Evolutionary conservation across 1,139 yeast genomes (phyloP).

Genomic region (Chernovozyma sophiae-reginae): DNA sequence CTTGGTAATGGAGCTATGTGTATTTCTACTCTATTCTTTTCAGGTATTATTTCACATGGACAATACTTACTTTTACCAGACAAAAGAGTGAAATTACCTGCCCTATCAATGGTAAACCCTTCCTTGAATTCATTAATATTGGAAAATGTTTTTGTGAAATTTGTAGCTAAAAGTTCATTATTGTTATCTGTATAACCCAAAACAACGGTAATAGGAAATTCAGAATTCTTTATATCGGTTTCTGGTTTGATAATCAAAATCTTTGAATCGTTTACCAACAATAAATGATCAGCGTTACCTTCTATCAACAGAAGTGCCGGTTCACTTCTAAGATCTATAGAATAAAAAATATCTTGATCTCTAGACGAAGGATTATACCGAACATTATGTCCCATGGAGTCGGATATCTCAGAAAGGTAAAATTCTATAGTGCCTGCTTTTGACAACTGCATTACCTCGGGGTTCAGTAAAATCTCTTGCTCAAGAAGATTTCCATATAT

Average conservation of each 20-base stretch:
- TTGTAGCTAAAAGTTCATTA: conserved; percentile 21
- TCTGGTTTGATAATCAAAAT: conserved; percentile 21
- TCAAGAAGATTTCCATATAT: conserved; percentile 33
- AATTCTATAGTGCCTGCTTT: conserved; percentile 61
- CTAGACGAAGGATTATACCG: conserved; percentile 48
- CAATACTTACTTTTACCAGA: conserved; percentile 59
- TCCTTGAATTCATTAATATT: conserved; percentile 20
- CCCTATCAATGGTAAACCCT: conserved; percentile 42
- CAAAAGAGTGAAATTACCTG: conserved; percentile 61
- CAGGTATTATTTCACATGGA: conserved; percentile 52
- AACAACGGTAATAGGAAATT: conserved; percentile 47
- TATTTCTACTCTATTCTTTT: conserved; percentile 15
- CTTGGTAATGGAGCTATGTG: conserved; percentile 42
- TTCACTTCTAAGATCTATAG: conserved; percentile 59
- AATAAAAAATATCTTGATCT: conserved; percentile 46
- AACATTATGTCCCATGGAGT: conserved; percentile 69
- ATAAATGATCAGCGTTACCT: conserved; percentile 36
- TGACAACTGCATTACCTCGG: conserved; percentile 15
- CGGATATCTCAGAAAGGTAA: conserved; percentile 62
- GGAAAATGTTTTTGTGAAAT: conserved; percentile 35
- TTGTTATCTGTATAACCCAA: conserved; percentile 27
- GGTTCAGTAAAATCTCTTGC: conserved; percentile 28
- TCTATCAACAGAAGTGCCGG: conserved; percentile 46
- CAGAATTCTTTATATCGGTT: conserved; percentile 16
- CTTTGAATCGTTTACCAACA: conserved; percentile 40